These are phyloP conservation scores for Stachybotrys elegans DNA, from an alignment of 2,329 filamentous ascomycete genomes.

Conservation along the genomic window DNA sequence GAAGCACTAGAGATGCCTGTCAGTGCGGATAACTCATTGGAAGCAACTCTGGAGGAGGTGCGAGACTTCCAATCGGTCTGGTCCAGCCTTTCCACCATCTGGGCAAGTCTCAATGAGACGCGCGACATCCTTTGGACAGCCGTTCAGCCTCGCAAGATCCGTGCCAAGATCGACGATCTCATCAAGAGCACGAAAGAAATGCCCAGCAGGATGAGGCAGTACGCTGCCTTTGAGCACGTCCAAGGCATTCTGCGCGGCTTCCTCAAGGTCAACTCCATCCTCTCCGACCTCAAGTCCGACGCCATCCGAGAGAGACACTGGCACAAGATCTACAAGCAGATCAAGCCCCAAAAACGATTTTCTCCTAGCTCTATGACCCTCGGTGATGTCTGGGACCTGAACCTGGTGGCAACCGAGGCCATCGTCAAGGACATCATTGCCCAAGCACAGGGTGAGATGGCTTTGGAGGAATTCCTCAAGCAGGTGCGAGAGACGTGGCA, in stretches of 20 bases:
- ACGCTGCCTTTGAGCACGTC: conserved; percentile 98
- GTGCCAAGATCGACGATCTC: conserved; percentile 80
- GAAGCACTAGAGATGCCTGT: conserved; percentile 89
- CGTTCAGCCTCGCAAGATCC: conserved; percentile 89
- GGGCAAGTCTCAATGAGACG: conserved; percentile 92
- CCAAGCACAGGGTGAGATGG: conserved; percentile 97
- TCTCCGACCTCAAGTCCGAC: conserved; percentile 91
- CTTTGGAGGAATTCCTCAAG: conserved; percentile 92
- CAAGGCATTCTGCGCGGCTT: conserved; percentile 84
- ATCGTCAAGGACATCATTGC: conserved; percentile 90
- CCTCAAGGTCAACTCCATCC: conserved; percentile 82
- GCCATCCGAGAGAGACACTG: conserved; percentile 95
- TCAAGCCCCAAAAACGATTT: conserved; percentile 90
- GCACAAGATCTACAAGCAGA: conserved; percentile 94
- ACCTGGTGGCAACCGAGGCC: conserved; percentile 79
- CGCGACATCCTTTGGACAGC: conserved; percentile 91
- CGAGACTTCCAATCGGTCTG: conserved; percentile 99
- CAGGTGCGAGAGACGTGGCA: conserved; percentile 97
- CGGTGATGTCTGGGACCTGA: conserved; percentile 98
- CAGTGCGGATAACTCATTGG: conserved; percentile 72
- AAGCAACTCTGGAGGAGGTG: conserved; percentile 87
- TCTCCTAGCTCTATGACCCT: conserved; percentile 91
- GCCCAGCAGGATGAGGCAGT: conserved; percentile 98
- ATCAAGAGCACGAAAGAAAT: conserved; percentile 99
- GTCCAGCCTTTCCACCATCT: conserved; percentile 92